Conservation (phyloP, 2,329 filamentous ascomycete genomes). For the Neonectria ditissima region DNA sequence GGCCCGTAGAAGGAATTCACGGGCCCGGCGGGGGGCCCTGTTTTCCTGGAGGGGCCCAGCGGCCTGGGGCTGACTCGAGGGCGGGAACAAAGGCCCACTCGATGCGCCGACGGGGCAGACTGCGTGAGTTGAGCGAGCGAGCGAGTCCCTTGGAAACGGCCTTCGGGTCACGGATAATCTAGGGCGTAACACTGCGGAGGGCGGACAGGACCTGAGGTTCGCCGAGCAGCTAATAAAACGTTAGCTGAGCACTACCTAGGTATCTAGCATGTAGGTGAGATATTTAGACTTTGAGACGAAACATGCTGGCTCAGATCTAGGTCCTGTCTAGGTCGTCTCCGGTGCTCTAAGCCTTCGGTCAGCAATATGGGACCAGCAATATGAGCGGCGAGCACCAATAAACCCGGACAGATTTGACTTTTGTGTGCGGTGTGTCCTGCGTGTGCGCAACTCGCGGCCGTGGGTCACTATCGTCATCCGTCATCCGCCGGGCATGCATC, state of each 20-base stretch:
- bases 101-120: background rate
- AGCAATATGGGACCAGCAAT: background rate
- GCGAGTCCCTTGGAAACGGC: constrained; percentile 18
- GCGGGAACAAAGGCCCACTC: background rate
- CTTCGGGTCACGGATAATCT: background rate
- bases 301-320: constrained; percentile 17
- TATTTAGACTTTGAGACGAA: constrained; percentile 45
- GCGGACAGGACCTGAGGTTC: too few relatives aligned
- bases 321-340: constrained; percentile 7
- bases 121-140: too few relatives aligned
- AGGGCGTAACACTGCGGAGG: background rate
- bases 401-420: constrained; percentile 1
- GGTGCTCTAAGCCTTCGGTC: background rate
- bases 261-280: background rate
- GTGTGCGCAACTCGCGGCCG: background rate
- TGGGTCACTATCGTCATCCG: constrained; percentile 18
- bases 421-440: background rate
- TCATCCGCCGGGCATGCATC: too few relatives aligned
- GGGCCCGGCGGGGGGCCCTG: constrained; percentile 5
- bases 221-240: background rate
- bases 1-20: constrained; percentile 26
- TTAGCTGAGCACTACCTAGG: too few relatives aligned
- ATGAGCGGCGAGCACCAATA: background rate
- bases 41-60: constrained; percentile 11
- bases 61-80: constrained; percentile 35